Conservation (phyloP, 305 asterid species). For the Caryopteris hybrid region DNA sequence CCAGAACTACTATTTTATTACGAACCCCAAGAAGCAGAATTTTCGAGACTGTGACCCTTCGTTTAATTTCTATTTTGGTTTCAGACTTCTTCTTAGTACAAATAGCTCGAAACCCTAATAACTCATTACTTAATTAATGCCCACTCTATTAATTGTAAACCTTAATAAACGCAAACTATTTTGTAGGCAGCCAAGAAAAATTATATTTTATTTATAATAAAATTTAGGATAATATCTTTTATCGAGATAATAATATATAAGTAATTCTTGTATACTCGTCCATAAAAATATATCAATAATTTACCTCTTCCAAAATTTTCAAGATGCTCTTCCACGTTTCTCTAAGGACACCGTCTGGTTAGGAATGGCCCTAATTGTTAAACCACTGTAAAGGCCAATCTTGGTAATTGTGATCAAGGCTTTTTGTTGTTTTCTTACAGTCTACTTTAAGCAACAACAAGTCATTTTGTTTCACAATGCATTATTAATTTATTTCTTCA, state of each 20-base stretch:
- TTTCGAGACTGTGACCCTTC: slow-evolving; percentile 20
- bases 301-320: no score
- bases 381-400: slow-evolving; percentile 13
- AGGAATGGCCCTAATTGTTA: slow-evolving; percentile 1
- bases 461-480: background rate
- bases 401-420: slow-evolving; percentile 28
- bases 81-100: slow-evolving; percentile 7
- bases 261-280: no score
- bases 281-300: no score
- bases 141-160: no score
- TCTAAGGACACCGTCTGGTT: slow-evolving; percentile 16
- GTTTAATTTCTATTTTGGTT: background rate
- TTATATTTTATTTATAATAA: no score
- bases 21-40: slow-evolving; percentile 19
- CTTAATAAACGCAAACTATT: no score
- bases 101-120: slow-evolving; percentile 31
- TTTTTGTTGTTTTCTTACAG: slow-evolving; percentile 11
- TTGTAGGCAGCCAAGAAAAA: no score
- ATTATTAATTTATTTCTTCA: background rate
- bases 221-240: no score
- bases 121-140: slow-evolving; percentile 24
- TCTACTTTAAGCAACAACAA: slow-evolving; percentile 4
- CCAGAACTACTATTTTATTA: background rate
- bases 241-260: no score
- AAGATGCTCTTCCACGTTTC: slow-evolving; percentile 28